phyloP scores from a whole-genome alignment of 2,329 filamentous ascomycete species.

The Shiraia bambusicola region DNA sequence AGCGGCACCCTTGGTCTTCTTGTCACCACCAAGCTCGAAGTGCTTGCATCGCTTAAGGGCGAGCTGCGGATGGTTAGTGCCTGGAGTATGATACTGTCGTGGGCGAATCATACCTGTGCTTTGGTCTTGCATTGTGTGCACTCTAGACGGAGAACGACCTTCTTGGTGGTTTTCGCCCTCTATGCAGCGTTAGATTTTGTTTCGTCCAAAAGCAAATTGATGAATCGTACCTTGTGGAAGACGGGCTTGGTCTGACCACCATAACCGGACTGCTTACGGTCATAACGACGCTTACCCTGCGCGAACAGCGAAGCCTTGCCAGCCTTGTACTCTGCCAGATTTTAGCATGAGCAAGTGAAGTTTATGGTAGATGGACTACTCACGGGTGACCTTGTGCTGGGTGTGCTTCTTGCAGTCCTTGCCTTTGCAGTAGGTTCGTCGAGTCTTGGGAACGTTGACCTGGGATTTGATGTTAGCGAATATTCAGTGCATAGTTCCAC shows the following conservation, averaged over 20 bases:
- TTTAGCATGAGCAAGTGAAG: constrained; percentile 26
- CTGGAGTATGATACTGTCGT: neutral
- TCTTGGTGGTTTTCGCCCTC: constrained; percentile 99
- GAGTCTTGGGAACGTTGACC: constrained; percentile 99
- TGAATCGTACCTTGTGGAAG: constrained; percentile 73
- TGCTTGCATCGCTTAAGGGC: constrained; percentile 99
- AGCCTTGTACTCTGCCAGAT: constrained; percentile 75
- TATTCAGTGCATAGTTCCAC: constrained; percentile 1
- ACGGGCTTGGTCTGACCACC: constrained; percentile 99
- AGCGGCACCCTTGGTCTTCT: constrained; percentile 99
- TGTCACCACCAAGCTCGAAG: constrained; percentile 99
- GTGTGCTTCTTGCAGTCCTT: constrained; percentile 73
- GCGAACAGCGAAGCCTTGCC: constrained; percentile 95
- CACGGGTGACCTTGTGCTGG: constrained; percentile 42
- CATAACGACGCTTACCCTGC: constrained; percentile 99
- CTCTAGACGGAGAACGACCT: constrained; percentile 97
- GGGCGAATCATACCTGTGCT: constrained; percentile 30
- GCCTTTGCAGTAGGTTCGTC: constrained; percentile 97
- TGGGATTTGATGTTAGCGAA: constrained; percentile 43
- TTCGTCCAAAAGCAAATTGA: neutral
- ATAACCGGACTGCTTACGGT: constrained; percentile 91
- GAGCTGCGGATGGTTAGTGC: constrained; percentile 68
- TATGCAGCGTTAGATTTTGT: constrained; percentile 44
- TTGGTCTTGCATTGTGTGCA: constrained; percentile 84
- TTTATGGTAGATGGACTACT: constrained; percentile 17